Conservation (phyloP, 1,284 basidiomycete genomes). For the Jaminaea rosea region DNA sequence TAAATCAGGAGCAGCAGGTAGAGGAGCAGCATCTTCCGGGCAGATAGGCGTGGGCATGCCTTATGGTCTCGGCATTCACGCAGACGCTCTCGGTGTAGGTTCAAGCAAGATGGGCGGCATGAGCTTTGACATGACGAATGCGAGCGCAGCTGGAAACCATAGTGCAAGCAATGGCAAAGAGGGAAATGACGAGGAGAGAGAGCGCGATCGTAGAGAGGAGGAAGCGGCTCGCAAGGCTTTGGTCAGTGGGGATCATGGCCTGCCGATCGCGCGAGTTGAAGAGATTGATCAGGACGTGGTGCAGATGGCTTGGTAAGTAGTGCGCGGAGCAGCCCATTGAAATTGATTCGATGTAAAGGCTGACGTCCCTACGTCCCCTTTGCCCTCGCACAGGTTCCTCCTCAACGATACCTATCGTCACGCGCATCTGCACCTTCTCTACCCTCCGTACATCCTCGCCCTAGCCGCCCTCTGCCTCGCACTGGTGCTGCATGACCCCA, state of each 20-base stretch:
- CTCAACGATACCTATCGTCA: slow-evolving; percentile 86
- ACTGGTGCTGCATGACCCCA: slow-evolving; percentile 21
- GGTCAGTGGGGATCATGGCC: slow-evolving; percentile 4
- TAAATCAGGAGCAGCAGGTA: neutral
- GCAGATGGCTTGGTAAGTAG: slow-evolving; percentile 51
- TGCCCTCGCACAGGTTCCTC: slow-evolving; percentile 58
- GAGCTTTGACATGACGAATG: neutral
- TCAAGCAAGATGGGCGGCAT: neutral
- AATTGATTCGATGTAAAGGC: neutral
- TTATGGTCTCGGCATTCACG: neutral
- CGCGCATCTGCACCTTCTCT: slow-evolving; percentile 76
- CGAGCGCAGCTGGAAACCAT: neutral
- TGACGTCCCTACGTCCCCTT: neutral
- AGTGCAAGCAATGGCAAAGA: neutral
- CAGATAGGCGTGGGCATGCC: too few species aligned
- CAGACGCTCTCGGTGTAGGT: neutral
- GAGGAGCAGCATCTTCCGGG: neutral
- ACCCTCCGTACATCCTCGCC: slow-evolving; percentile 89
- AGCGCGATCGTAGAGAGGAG: neutral
- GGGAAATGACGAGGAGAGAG: slow-evolving; percentile 1
- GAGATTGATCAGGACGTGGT: slow-evolving; percentile 51
- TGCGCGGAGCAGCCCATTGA: neutral
- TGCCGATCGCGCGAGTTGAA: slow-evolving; percentile 26
- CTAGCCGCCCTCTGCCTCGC: slow-evolving; percentile 75
- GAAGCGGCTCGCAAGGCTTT: slow-evolving; percentile 1